These are phyloP conservation scores for Solanum clarkiae DNA, from an alignment of 257 asterid species.

Conservation along the genomic window DNA sequence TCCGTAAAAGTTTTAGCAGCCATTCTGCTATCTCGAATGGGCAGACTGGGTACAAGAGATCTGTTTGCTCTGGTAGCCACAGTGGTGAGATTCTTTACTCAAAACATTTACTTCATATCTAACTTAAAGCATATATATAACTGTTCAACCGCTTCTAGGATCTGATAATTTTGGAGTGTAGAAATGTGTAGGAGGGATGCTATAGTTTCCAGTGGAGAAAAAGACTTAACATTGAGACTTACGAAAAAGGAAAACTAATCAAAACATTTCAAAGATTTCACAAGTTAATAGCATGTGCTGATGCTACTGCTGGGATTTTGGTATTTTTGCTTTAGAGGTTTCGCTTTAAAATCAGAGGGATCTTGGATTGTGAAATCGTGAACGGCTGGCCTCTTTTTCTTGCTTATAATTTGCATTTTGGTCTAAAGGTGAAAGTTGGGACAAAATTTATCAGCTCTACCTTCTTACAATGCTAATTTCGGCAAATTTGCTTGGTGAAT, in stretches of 20 bases:
- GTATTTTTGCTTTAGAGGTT: neutral
- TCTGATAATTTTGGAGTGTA: neutral
- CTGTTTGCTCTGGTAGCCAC: constrained; percentile 68
- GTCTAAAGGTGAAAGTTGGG: neutral
- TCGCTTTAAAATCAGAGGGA: neutral
- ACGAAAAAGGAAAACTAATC: neutral
- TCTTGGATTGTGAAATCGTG: neutral
- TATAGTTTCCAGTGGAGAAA: neutral
- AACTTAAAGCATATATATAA: neutral
- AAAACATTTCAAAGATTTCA: neutral
- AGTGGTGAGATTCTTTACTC: constrained; percentile 56
- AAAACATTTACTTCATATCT: neutral
- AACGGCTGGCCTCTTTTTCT: neutral
- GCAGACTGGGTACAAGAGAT: constrained; percentile 64
- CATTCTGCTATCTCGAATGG: constrained; percentile 78
- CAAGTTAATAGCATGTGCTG: neutral
- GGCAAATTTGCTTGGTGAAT: neutral
- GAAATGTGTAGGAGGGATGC: neutral
- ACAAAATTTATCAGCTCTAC: neutral
- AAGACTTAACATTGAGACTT: neutral
- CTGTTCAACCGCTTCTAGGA: neutral
- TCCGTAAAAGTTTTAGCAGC: constrained; percentile 87
- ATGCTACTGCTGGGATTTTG: neutral
- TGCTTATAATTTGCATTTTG: neutral
- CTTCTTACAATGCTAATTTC: neutral